A percentile compares a stretch with the other conserved stretches of the same genome.
Conservation (phyloP, 1,284 basidiomycete species). For the Leccinum pachyderme region DNA sequence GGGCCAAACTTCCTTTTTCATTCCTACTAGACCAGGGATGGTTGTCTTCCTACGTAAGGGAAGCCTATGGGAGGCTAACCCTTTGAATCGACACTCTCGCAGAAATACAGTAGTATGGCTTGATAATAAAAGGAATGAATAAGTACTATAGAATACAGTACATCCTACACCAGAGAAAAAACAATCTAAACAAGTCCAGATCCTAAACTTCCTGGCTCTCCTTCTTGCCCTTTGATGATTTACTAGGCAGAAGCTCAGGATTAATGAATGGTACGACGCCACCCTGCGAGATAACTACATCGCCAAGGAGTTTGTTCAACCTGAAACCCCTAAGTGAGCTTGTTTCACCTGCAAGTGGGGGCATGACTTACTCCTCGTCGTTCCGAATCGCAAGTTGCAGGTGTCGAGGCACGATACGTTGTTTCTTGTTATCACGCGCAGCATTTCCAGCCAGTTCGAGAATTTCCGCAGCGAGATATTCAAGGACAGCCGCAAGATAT, state of each 20-base stretch:
- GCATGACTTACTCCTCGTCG: conserved; percentile 69
- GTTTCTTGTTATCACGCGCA: conserved; percentile 69
- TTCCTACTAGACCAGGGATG: too few species aligned
- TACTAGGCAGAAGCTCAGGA: conserved; percentile 48
- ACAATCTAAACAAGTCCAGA: conserved; percentile 8
- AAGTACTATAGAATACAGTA: conserved; percentile 35
- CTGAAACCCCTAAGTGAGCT: conserved; percentile 25
- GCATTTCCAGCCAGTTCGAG: conserved; percentile 77
- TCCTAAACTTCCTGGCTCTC: conserved; percentile 33
- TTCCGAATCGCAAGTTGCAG: conserved; percentile 87
- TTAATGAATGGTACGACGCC: conserved; percentile 75
- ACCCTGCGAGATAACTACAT: conserved; percentile 87
- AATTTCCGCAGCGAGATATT: conserved; percentile 76
- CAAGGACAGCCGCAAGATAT: conserved; percentile 73
- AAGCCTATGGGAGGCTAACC: too few species aligned
- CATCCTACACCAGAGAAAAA: conserved; percentile 24
- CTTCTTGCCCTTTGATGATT: conserved; percentile 40
- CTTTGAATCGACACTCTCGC: neutral
- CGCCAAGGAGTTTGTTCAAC: conserved; percentile 71
- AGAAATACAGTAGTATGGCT: neutral
- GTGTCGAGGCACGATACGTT: conserved; percentile 88
- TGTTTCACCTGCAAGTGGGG: neutral
- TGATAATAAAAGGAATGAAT: conserved; percentile 17
- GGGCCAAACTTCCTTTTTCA: too few species aligned
- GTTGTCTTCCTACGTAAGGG: too few species aligned